Evolutionary conservation across 805 yeast species (phyloP).

Genomic region (Kregervanrija fluxuum): DNA sequence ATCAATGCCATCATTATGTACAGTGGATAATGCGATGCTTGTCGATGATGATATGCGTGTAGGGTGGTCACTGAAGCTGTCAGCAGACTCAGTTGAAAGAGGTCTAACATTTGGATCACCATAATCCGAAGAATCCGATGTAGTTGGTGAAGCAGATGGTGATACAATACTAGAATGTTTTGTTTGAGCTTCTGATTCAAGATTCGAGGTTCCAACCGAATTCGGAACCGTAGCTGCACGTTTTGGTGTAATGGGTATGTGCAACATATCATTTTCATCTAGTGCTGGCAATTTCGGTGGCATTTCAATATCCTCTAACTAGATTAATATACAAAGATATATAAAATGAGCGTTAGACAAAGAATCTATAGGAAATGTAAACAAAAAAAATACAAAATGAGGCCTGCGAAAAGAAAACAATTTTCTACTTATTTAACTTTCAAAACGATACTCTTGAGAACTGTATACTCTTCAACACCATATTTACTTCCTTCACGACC

Average conservation of each 20-base stretch:
- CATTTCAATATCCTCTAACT: too few relatives aligned
- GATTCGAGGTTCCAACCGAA: too few relatives aligned
- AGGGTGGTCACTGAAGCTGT: conserved; percentile 6
- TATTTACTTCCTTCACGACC: conserved; percentile 73
- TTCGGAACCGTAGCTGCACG: too few relatives aligned
- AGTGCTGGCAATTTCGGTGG: too few relatives aligned
- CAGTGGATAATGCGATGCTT: conserved; percentile 18
- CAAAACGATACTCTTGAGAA: conserved; percentile 53
- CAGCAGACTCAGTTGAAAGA: conserved; percentile 16
- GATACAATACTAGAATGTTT: neutral
- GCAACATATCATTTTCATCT: too few relatives aligned
- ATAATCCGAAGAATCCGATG: neutral
- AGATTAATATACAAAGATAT: too few relatives aligned
- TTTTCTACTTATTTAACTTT: too few relatives aligned
- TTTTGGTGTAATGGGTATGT: too few relatives aligned
- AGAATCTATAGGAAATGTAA: neutral
- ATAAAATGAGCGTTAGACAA: neutral
- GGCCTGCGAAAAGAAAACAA: neutral
- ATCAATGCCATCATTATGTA: too few relatives aligned
- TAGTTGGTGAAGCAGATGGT: neutral
- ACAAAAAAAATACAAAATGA: neutral
- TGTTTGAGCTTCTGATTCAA: neutral
- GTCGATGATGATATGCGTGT: conserved; percentile 16
- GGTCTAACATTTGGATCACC: conserved; percentile 7
- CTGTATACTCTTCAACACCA: conserved; percentile 66